Evolutionary conservation across 192 early-diverging fungal genomes (phyloP), one percentile per base, ranked within the genome.

Genomic region (Coemansia sp.): DNA sequence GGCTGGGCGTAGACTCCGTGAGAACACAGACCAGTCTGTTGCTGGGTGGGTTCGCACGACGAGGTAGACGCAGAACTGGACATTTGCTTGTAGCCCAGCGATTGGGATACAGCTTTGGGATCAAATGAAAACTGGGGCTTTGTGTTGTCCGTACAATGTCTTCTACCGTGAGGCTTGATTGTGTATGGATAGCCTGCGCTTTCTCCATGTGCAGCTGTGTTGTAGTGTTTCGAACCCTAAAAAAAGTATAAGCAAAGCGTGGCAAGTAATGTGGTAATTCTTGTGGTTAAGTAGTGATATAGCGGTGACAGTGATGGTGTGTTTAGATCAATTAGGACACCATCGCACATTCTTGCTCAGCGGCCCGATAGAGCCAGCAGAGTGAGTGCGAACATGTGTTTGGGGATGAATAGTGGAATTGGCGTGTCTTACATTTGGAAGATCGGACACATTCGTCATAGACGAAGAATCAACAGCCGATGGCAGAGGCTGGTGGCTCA

Each of bases 371-470:
- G 71, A 73, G 31, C 71, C 58, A 1, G 71, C 63, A 23, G 76
- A 79, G 39, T 68, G 71, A 7, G 76, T 73, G 52, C 76, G 71
- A 12, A 60, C 56, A 35, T 73, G 76, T n/a, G 67, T 25, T 25
- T 59, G 64, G 13, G 28, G 16, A 35, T 62, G 31, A 37, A 45
- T 31, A 55, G 42, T 46, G 7, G 45, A 18, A 39, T 68, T 34
- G 59, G 31, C 33, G 52, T 70, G 63, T 43, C 76, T 79, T 79
- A 79, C 76, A 66, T 70, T 79, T 28, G 65, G 59, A 16, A 39
- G 5, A 2, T 62, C 70, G 15, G 33, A 1, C 15, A 49, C 40
- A 28, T 8, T 40, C 4, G 60, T 28, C 23, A 15, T 34, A 1
- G 57, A 13, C 1, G 55, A 31, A 5, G 29, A n/a, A 9, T 34